Evolutionary conservation across 2,329 filamentous ascomycete species (phyloP).

Genomic region (Fusarium staphyleae): DNA sequence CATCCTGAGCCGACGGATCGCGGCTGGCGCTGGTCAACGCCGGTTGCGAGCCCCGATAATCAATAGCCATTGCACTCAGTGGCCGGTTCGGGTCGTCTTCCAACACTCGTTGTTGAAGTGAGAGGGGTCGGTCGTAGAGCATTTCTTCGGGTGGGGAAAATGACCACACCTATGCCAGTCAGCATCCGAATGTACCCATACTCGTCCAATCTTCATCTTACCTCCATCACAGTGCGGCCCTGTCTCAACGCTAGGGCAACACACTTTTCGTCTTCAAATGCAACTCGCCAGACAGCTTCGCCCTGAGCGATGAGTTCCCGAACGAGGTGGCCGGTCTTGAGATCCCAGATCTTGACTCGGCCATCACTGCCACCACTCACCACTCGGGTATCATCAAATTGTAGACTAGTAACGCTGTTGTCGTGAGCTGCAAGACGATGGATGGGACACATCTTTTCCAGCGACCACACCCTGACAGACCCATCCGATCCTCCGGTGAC

Average conservation of each 20-base stretch:
- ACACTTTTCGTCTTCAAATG: slow-evolving; percentile 98
- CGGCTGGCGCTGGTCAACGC: slow-evolving; percentile 42
- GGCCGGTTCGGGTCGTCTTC: slow-evolving; percentile 58
- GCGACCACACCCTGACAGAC: slow-evolving; percentile 93
- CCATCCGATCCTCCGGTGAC: slow-evolving; percentile 97
- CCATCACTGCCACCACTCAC: slow-evolving; percentile 97
- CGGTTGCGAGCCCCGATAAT: slow-evolving; percentile 48
- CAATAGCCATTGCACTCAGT: slow-evolving; percentile 58
- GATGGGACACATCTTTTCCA: slow-evolving; percentile 88
- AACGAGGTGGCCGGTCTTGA: slow-evolving; percentile 88
- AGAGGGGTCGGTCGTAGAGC: slow-evolving; percentile 60
- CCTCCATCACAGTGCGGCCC: slow-evolving; percentile 95
- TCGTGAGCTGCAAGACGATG: slow-evolving; percentile 96
- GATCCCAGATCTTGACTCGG: slow-evolving; percentile 98
- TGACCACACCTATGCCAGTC: slow-evolving; percentile 78
- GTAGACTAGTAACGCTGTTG: slow-evolving; percentile 96
- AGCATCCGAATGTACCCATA: slow-evolving; percentile 29
- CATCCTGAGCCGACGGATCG: slow-evolving; percentile 53
- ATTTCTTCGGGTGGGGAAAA: slow-evolving; percentile 86
- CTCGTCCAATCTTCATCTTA: slow-evolving; percentile 54
- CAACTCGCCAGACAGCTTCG: slow-evolving; percentile 96
- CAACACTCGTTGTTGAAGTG: slow-evolving; percentile 55
- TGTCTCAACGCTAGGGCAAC: slow-evolving; percentile 90
- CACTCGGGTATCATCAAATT: slow-evolving; percentile 95
- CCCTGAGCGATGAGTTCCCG: slow-evolving; percentile 90